These are phyloP conservation scores for Enterospora canceri DNA, from an alignment of 371 early-diverging fungal genomes.

Conservation along the genomic window DNA sequence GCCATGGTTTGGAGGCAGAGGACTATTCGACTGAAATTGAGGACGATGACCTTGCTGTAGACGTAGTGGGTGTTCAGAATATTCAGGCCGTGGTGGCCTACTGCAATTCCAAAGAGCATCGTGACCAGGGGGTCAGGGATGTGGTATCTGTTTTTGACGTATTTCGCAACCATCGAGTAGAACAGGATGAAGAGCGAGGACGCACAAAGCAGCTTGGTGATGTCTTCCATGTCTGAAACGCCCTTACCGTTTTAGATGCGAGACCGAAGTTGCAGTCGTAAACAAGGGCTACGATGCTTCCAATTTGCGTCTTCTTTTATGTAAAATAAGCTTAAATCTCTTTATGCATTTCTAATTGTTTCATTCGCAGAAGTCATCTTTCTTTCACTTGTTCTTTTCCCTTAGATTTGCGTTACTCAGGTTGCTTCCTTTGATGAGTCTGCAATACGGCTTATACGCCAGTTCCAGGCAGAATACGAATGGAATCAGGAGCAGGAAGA, in stretches of 20 bases:
- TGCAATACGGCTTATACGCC: not conserved
- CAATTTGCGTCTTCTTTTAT: too few relatives aligned
- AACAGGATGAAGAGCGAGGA: conserved; percentile 62
- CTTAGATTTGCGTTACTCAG: not conserved
- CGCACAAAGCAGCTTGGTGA: conserved; percentile 17
- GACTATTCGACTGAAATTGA: conserved; percentile 52
- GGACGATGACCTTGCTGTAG: conserved; percentile 31
- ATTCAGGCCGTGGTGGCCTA: conserved; percentile 59
- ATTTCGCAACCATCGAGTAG: conserved; percentile 73
- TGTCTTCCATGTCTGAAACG: conserved; percentile 37
- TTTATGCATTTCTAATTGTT: too few relatives aligned
- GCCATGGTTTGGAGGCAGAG: conserved; percentile 54
- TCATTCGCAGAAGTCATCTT: too few relatives aligned
- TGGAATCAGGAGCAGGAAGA: not conserved
- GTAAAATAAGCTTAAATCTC: too few relatives aligned
- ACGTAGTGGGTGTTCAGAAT: conserved; percentile 25
- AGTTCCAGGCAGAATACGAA: not conserved
- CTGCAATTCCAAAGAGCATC: conserved; percentile 68
- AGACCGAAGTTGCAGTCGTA: too few relatives aligned
- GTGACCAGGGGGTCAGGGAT: conserved; percentile 78
- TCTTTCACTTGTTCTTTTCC: not conserved
- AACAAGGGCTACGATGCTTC: too few relatives aligned
- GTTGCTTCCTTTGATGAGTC: not conserved
- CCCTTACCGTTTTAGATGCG: too few relatives aligned
- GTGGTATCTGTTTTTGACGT: conserved; percentile 72